Evolutionary conservation across 139 green algal species (phyloP).

Genomic region (Pedinophyceae sp.): DNA sequence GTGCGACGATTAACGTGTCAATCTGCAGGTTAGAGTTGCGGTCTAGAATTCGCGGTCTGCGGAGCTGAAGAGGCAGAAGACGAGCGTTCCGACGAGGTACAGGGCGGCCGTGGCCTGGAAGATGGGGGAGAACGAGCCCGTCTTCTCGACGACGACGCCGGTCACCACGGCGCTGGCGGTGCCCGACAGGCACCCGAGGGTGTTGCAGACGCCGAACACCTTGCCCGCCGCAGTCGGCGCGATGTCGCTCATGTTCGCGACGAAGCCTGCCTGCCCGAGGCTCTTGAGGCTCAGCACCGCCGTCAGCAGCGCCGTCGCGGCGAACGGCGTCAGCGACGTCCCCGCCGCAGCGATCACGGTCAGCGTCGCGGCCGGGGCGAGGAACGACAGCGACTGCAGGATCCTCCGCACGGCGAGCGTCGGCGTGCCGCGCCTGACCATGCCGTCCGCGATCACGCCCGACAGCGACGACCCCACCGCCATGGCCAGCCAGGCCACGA

Average conservation of each 20-base stretch:
- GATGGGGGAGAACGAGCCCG: slow-evolving; percentile 45
- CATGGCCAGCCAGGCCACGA: slow-evolving; percentile 79
- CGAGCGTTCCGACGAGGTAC: slow-evolving; percentile 46
- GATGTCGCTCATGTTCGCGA: slow-evolving; percentile 77
- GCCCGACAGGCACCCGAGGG: slow-evolving; percentile 59
- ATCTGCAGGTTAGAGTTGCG: too few relatives aligned
- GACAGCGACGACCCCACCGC: slow-evolving; percentile 31
- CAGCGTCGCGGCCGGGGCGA: slow-evolving; percentile 2
- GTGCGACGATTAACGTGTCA: too few relatives aligned
- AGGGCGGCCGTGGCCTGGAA: slow-evolving; percentile 60
- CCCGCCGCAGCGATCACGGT: too few relatives aligned
- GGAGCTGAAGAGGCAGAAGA: too few relatives aligned
- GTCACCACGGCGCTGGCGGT: slow-evolving; percentile 40
- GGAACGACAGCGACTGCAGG: slow-evolving; percentile 2
- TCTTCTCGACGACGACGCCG: slow-evolving; percentile 59
- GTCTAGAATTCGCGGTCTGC: too few relatives aligned
- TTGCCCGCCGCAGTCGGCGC: slow-evolving; percentile 40
- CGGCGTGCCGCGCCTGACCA: neutral
- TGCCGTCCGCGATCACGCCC: neutral
- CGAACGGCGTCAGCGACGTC: too few relatives aligned
- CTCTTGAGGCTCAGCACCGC: slow-evolving; percentile 2
- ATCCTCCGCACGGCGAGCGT: too few relatives aligned
- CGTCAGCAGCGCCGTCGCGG: neutral
- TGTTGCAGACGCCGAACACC: slow-evolving; percentile 82
- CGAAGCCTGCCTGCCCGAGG: slow-evolving; percentile 49